Evolutionary conservation across 2,329 filamentous ascomycete genomes (phyloP), one percentile per base, ranked within the genome.

Genomic region (Diaporthe vexans): DNA sequence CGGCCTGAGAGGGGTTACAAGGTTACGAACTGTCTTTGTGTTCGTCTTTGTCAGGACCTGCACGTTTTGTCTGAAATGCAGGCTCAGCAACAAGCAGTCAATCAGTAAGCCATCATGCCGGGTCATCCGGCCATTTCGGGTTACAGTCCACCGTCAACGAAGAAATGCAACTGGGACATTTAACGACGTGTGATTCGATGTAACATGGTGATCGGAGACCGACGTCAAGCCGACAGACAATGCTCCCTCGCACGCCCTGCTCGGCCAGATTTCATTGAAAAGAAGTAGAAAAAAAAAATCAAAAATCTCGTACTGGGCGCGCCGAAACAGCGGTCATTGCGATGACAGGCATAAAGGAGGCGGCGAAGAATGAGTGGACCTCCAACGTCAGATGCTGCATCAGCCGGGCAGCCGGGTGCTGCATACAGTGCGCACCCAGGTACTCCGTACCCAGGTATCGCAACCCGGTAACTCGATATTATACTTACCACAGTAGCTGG

Each of bases 311-410:
- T 68, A 33, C 46, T 48, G 48, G 33, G 33, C 33, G 63, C 29
- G 46, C 63, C 63, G 48, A 68, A 68, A 46, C 52, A 40, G 63
- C 63, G 63, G 63, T 68, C 63, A 68, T 68, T 68, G 63, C 29
- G 48, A 68, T 19, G 46, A 68, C 63, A 54, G 48, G 63, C 63
- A 72, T 63, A 63, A 72, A 72, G 70, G 70, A 61, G 70, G 70
- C 70, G 70, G 57, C 70, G 57, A 72, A 29, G 51, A 63, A 63
- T 63, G 70, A 72, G 70, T 72, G 70, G 70, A 56, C 57, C 70
- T 54, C 35, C 57, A 72, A 56, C 63, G 63, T 68, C 63, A 68
- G 63, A 54, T 54, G 33, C 48, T 40, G 61, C 59, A 63, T 54
- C 48, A 52, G 63, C 63, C 48, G 26, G 46, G 61, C 48, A 51